Percentiles rank a stretch among this genome's conserved stretches.
Evolutionary conservation across 768 basidiomycete genomes (phyloP).

Genomic region (Crucibulum laeve): DNA sequence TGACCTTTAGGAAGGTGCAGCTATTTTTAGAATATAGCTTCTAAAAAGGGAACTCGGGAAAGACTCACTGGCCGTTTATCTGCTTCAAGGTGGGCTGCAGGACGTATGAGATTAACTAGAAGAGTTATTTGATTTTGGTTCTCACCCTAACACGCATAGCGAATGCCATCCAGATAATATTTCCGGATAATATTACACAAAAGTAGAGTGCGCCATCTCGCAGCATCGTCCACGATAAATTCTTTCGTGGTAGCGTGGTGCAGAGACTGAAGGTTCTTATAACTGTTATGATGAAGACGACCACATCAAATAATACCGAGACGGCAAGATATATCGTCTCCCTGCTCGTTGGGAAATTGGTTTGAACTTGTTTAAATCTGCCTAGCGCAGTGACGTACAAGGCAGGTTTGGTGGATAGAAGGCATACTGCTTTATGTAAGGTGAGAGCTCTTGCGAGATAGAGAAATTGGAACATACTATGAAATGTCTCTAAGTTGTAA

Average conservation of each 20-base stretch:
- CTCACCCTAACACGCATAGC: conserved; percentile 18
- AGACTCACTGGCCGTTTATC: conserved; percentile 23
- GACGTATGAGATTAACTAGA: no score
- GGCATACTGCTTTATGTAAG: conserved; percentile 7
- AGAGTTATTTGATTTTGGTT: background rate
- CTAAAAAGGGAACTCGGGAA: background rate
- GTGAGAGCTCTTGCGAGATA: background rate
- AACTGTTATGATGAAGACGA: conserved; percentile 18
- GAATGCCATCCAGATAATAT: conserved; percentile 21
- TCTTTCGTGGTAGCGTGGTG: background rate
- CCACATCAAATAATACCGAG: conserved; percentile 20
- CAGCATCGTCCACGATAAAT: conserved; percentile 16
- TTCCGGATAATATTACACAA: conserved; percentile 20
- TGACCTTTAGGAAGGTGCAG: conserved; percentile 11
- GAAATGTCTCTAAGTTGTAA: conserved; percentile 8
- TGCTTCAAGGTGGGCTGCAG: conserved; percentile 19
- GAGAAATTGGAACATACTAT: conserved; percentile 5
- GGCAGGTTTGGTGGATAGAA: conserved; percentile 11
- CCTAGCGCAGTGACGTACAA: background rate
- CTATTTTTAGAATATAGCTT: background rate
- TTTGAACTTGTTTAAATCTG: no score
- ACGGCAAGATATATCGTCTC: conserved; percentile 20
- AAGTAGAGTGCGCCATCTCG: conserved; percentile 22
- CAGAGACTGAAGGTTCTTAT: conserved; percentile 9
- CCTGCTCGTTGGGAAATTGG: no score